Conservation (phyloP, 2,329 filamentous ascomycete species). For the Fusarium sterilihyphosum region DNA sequence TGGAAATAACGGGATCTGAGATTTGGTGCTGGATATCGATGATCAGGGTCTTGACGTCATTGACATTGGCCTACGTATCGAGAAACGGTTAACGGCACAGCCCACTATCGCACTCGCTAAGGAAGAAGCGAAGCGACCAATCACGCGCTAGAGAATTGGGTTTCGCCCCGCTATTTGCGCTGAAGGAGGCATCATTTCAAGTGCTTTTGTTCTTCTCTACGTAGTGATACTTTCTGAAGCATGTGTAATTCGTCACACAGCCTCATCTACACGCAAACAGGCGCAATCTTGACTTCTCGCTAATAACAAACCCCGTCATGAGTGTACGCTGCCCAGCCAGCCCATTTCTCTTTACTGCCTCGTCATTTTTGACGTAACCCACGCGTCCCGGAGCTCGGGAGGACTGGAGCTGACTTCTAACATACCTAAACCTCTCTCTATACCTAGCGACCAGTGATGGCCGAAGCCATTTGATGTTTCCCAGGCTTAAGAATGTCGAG, state of each 20-base stretch:
- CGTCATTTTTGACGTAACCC: background rate
- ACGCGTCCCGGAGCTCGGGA: background rate
- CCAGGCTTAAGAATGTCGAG: too few relatives aligned
- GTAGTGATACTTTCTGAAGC: background rate
- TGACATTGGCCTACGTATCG: conserved; percentile 10
- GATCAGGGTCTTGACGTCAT: conserved; percentile 17
- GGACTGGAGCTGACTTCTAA: background rate
- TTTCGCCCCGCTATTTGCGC: background rate
- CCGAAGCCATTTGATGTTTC: too few relatives aligned
- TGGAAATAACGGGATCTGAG: conserved; percentile 2
- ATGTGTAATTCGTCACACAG: background rate
- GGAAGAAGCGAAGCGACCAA: background rate
- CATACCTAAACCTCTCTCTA: too few relatives aligned
- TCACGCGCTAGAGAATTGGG: background rate
- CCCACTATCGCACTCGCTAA: conserved; percentile 9
- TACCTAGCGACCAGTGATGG: too few relatives aligned
- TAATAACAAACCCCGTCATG: background rate
- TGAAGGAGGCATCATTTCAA: background rate
- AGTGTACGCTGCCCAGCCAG: background rate
- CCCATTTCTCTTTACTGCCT: background rate
- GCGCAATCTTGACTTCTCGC: background rate
- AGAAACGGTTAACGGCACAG: conserved; percentile 13
- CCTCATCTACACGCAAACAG: background rate
- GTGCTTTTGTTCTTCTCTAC: background rate
- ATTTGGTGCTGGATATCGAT: background rate